phyloP scores from a whole-genome alignment of 345 rosid genomes.

The Eucalyptus sp. region DNA sequence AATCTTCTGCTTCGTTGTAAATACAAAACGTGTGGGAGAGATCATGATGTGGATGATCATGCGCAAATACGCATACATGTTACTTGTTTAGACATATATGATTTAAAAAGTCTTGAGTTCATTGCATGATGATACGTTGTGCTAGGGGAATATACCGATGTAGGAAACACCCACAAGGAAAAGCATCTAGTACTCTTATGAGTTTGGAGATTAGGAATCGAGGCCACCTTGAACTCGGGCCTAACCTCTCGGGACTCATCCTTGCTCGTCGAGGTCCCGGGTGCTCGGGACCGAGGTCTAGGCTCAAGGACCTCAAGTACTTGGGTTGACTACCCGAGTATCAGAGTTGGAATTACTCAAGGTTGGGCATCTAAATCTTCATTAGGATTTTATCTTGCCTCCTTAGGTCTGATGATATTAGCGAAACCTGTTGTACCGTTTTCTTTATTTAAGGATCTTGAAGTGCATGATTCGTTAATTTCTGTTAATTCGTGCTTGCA shows the following conservation, averaged over 20 bases:
- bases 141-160: neutral
- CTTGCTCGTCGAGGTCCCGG: neutral
- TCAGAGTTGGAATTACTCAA: neutral
- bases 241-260: neutral
- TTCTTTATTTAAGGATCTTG: neutral
- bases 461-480: neutral
- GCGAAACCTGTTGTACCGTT: neutral
- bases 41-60: neutral
- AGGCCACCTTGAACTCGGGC: neutral
- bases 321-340: rapidly evolving
- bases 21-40: neutral
- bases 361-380: neutral
- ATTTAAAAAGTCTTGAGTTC: neutral
- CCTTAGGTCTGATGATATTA: neutral
- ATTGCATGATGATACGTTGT: neutral
- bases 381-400: neutral
- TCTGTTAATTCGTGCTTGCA: rapidly evolving
- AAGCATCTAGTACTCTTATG: neutral
- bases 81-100: neutral
- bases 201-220: too few relatives aligned
- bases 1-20: neutral
- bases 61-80: neutral
- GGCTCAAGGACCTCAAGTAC: neutral
- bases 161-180: neutral
- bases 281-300: neutral